Conservation (phyloP, 805 yeast genomes). For the Pichia heedii region DNA sequence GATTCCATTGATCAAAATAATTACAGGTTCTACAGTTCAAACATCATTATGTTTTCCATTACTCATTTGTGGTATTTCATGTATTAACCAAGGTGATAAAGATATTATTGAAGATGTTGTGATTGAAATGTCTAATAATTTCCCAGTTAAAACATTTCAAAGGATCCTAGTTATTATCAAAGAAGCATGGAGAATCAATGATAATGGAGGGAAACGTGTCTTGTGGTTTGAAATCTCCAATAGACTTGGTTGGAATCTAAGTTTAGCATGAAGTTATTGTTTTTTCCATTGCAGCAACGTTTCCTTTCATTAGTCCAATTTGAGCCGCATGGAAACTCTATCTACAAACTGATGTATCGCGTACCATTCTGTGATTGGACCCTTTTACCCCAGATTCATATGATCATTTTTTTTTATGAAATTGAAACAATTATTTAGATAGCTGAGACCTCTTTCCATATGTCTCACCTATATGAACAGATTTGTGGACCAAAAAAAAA, state of each 20-base stretch:
- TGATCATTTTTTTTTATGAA: too few relatives aligned
- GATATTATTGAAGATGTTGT: conserved; percentile 16
- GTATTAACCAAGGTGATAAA: conserved; percentile 17
- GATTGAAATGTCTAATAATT: conserved; percentile 18
- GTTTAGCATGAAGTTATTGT: conserved; percentile 17
- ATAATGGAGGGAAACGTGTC: conserved; percentile 24
- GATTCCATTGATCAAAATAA: conserved; percentile 10
- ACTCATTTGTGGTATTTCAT: conserved; percentile 24
- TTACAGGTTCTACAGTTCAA: conserved; percentile 13
- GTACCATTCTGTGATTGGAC: too few relatives aligned
- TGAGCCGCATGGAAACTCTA: too few relatives aligned
- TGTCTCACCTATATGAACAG: too few relatives aligned
- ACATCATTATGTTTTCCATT: conserved; percentile 28
- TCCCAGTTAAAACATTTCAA: conserved; percentile 28
- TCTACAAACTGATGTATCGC: too few relatives aligned
- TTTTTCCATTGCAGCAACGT: too few relatives aligned
- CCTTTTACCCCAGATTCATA: too few relatives aligned
- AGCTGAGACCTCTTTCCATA: too few relatives aligned
- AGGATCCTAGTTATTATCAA: conserved; percentile 25
- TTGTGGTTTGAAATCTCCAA: conserved; percentile 30
- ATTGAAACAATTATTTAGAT: too few relatives aligned
- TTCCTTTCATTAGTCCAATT: too few relatives aligned
- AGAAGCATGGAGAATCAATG: conserved; percentile 28
- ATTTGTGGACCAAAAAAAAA: too few relatives aligned
- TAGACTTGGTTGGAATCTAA: conserved; percentile 27